A percentile compares a stretch with the other conserved stretches of the same genome.
These are phyloP conservation scores for Melastoma malabathricum DNA, from an alignment of 345 rosid genomes.

Conservation along the genomic window DNA sequence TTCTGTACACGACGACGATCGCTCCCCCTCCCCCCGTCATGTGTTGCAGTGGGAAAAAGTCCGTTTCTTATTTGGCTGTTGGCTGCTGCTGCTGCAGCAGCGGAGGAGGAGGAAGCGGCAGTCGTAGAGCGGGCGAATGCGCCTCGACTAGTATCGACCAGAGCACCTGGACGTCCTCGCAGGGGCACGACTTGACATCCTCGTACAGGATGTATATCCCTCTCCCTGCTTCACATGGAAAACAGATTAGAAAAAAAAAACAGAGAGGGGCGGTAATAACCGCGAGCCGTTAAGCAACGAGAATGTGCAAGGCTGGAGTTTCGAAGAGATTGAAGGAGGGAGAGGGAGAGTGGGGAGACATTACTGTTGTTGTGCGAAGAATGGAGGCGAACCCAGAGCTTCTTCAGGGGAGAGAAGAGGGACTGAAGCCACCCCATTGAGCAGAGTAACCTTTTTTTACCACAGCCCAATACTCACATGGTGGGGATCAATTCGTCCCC, in stretches of 20 bases:
- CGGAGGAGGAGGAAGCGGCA: not conserved
- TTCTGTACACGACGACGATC: too few species aligned
- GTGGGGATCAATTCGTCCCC: too few species aligned
- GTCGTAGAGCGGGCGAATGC: constrained; percentile 31
- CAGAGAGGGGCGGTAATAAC: not conserved
- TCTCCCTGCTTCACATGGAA: constrained; percentile 31
- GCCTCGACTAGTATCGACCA: constrained; percentile 89
- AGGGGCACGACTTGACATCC: constrained; percentile 82
- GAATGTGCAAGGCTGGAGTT: not conserved
- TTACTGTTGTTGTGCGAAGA: constrained; percentile 64
- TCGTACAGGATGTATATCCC: constrained; percentile 77
- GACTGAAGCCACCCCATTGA: constrained; percentile 87
- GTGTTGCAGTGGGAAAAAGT: not conserved
- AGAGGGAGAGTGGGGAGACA: not conserved
- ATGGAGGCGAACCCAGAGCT: constrained; percentile 74
- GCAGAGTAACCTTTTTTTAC: constrained; percentile 5
- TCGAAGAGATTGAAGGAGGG: not conserved
- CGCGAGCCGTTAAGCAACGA: not conserved
- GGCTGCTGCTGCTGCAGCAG: too few species aligned
- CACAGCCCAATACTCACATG: too few species aligned
- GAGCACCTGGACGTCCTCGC: constrained; percentile 82
- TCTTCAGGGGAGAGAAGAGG: constrained; percentile 86
- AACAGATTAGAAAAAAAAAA: not conserved
- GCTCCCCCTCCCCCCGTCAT: too few species aligned
- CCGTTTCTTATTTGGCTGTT: constrained; percentile 27